phyloP scores from a whole-genome alignment of 352 stramenopile species.

The Phytophthora colocasiae region DNA sequence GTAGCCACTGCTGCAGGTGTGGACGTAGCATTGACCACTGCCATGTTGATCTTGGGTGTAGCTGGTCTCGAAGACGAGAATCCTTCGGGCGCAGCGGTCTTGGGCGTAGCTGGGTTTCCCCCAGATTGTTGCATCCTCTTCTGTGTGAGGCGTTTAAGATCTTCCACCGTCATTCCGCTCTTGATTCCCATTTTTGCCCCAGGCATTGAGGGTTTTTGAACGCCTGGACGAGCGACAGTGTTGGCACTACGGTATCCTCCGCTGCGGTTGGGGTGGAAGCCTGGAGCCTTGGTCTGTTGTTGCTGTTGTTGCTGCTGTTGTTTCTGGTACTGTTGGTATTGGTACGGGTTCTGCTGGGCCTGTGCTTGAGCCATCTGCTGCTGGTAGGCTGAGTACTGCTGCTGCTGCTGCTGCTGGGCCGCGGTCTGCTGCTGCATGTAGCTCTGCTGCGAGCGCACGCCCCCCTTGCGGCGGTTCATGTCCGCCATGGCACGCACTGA shows the following conservation, averaged over 20 bases:
- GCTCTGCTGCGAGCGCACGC: slow-evolving; percentile 52
- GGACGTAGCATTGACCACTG: slow-evolving; percentile 52
- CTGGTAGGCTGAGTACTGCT: slow-evolving; percentile 46
- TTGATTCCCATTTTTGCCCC: slow-evolving; percentile 88
- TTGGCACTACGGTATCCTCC: slow-evolving; percentile 31
- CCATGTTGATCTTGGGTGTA: slow-evolving; percentile 74
- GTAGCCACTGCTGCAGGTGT: slow-evolving; percentile 32
- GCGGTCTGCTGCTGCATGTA: slow-evolving; percentile 45
- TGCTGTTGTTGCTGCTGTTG: slow-evolving; percentile 24
- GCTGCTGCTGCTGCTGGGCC: slow-evolving; percentile 27
- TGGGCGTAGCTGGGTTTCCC: slow-evolving; percentile 50
- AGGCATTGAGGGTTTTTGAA: slow-evolving; percentile 43
- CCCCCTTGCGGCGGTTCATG: slow-evolving; percentile 54
- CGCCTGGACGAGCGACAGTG: slow-evolving; percentile 8
- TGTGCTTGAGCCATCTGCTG: slow-evolving; percentile 50
- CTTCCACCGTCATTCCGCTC: slow-evolving; percentile 90
- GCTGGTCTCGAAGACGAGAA: slow-evolving; percentile 42
- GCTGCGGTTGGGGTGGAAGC: slow-evolving; percentile 35
- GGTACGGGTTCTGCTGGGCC: slow-evolving; percentile 44
- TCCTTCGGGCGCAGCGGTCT: slow-evolving; percentile 22
- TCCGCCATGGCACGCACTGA: slow-evolving; percentile 49
- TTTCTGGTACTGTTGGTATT: slow-evolving; percentile 53
- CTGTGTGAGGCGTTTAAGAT: slow-evolving; percentile 87
- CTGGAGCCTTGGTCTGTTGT: slow-evolving; percentile 37
- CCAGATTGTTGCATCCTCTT: slow-evolving; percentile 81